Percentiles rank a stretch among this genome's conserved stretches.
Conservation (phyloP, 1,284 basidiomycete species). For the Ceratobasidium sp. region DNA sequence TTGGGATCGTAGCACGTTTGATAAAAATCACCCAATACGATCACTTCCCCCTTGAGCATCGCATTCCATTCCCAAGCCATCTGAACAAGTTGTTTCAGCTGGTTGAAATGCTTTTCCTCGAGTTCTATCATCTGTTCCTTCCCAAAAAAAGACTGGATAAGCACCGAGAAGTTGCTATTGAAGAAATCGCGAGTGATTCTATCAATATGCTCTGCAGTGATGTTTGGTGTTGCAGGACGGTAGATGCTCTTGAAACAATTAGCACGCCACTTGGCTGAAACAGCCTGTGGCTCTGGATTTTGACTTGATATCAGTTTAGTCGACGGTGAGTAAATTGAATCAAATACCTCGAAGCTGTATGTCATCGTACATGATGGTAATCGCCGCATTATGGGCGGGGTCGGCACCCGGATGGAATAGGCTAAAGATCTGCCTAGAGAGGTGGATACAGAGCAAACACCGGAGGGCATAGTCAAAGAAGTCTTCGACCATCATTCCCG, state of each 20-base stretch:
- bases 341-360: constrained; percentile 3
- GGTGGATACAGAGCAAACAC: not conserved
- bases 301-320: not conserved
- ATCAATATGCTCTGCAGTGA: not conserved
- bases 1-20: not conserved
- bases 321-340: not conserved
- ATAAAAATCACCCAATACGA: constrained; percentile 25
- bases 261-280: constrained; percentile 21
- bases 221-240: not conserved
- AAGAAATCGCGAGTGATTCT: not conserved
- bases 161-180: not conserved
- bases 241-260: constrained; percentile 26
- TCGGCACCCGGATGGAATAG: constrained; percentile 27
- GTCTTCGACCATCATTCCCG: constrained; percentile 22
- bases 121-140: not conserved
- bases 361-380: constrained; percentile 8
- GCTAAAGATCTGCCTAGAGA: not conserved
- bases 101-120: not conserved
- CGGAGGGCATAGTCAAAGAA: constrained; percentile 33
- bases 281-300: constrained; percentile 11
- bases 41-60: constrained; percentile 18
- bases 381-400: not conserved
- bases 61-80: constrained; percentile 25
- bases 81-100: not conserved
- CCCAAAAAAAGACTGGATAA: constrained; percentile 6